Evolutionary conservation across 352 stramenopile genomes (phyloP).

Genomic region (Halophytophthora polymorphica): DNA sequence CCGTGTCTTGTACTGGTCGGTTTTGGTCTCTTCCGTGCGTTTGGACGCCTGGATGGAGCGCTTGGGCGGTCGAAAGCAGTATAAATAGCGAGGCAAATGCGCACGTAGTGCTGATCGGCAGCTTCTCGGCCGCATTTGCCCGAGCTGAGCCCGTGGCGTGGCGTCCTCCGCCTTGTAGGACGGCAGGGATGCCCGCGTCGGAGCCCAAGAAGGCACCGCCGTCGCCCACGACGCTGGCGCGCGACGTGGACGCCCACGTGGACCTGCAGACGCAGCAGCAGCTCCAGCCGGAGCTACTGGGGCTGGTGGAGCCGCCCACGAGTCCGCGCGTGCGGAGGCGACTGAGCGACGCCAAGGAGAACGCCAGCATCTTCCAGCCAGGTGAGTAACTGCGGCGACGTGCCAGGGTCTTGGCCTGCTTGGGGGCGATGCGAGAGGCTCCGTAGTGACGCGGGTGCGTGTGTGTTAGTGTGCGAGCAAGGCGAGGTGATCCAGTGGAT

Average conservation of each 20-base stretch:
- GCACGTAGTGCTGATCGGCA: background rate
- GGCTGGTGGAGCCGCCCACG: conserved; percentile 18
- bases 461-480: conserved; percentile 63
- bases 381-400: conserved; percentile 32
- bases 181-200: conserved; percentile 6
- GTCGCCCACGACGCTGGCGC: conserved; percentile 11
- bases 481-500: conserved; percentile 84
- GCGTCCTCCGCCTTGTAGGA: no score
- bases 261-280: conserved; percentile 20
- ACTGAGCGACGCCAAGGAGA: conserved; percentile 75
- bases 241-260: conserved; percentile 8
- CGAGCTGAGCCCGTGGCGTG: background rate
- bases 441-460: background rate
- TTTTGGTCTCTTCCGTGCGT: background rate
- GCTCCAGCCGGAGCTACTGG: conserved; percentile 16
- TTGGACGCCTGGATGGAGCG: no score
- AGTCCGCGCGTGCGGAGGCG: conserved; percentile 66
- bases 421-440: background rate
- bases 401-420: background rate
- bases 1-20: background rate
- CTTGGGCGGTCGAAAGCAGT: background rate
- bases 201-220: conserved; percentile 14
- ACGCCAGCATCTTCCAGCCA: conserved; percentile 64
- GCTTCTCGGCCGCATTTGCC: background rate
- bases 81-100: background rate